phyloP scores from a whole-genome alignment of 768 basidiomycete genomes.

The Kwoniella heveanensis region DNA sequence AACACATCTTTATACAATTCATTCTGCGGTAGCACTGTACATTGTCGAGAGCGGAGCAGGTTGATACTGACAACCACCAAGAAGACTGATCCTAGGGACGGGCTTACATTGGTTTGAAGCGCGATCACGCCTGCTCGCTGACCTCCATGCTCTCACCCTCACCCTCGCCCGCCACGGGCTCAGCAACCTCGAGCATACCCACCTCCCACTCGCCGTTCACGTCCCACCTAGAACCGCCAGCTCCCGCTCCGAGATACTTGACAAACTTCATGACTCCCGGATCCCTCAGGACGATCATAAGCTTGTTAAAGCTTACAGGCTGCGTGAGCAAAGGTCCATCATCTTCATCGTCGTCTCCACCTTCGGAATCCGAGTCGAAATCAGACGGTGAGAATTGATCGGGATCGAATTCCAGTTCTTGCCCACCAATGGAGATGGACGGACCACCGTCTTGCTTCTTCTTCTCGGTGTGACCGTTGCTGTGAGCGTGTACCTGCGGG shows the following conservation, averaged over 20 bases:
- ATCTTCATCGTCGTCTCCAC: slow-evolving; percentile 57
- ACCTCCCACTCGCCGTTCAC: slow-evolving; percentile 89
- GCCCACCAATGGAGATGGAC: slow-evolving; percentile 46
- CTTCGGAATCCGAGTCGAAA: slow-evolving; percentile 55
- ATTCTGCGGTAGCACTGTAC: no score
- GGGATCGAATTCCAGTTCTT: slow-evolving; percentile 54
- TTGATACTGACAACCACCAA: no score
- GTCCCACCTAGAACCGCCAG: slow-evolving; percentile 90
- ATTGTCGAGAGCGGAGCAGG: no score
- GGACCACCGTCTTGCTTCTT: slow-evolving; percentile 26
- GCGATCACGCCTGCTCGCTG: not conserved
- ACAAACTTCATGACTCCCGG: slow-evolving; percentile 92
- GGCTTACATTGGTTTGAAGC: no score
- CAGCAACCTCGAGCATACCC: slow-evolving; percentile 71
- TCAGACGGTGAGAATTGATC: slow-evolving; percentile 54
- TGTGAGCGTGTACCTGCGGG: not conserved
- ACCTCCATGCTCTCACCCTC: not conserved
- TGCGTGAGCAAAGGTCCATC: slow-evolving; percentile 80
- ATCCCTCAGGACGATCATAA: slow-evolving; percentile 86
- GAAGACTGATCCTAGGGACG: no score
- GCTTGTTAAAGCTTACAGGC: slow-evolving; percentile 83
- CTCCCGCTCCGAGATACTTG: slow-evolving; percentile 88
- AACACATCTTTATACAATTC: no score
- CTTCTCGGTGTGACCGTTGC: not conserved
- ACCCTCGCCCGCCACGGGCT: slow-evolving; percentile 58